Evolutionary conservation across 257 asterid species (phyloP), one percentile per base, ranked within the genome.

Genomic region (Oldenlandia corymbosa): DNA sequence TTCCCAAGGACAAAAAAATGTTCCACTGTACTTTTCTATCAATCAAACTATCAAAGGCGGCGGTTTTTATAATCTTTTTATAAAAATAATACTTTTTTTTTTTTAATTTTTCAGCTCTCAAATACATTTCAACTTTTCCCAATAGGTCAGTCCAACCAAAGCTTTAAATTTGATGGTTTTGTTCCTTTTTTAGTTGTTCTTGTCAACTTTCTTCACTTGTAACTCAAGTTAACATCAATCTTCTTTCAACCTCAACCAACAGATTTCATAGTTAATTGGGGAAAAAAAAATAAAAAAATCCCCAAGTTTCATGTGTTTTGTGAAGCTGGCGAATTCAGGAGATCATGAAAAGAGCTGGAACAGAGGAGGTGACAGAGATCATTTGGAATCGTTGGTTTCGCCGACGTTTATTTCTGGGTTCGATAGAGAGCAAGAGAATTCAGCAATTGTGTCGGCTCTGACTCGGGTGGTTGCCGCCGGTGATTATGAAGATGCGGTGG

Each of bases 371-470:
- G 18, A 16, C n/a, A 32, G 1, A 7, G 32, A 34, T 2, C 58
- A 16, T 12, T 23, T 56, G 70, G 69, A 54, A 2, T 67, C 56
- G 4, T 11, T 67, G 20, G 67, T 77, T 49, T 54, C 67, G 27
- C 65, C 70, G 9, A 62, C 66, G 84, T 3, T 3, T 34, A 36
- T 71, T 68, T 59, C 55, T 4, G 71, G 77, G 50, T 37, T 71
- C 16, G 67, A 73, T 48, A 80, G 91, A 62, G 87, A 91, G 67
- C 70, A 64, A 10, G 98, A 91, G 73, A 84, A 88, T 84, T 84
- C 91, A 6, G 83, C 71, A 0, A 90, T 90, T 85, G 95, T 90
- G 21, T 86, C 86, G 0, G 94, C 94, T 47, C 57, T 86, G 58
- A 64, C 81, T 24, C 81, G 73, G 48, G 97, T 90, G 26, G 83